phyloP scores from a whole-genome alignment of 768 basidiomycete genomes.

The Lanmaoa rubissima region DNA sequence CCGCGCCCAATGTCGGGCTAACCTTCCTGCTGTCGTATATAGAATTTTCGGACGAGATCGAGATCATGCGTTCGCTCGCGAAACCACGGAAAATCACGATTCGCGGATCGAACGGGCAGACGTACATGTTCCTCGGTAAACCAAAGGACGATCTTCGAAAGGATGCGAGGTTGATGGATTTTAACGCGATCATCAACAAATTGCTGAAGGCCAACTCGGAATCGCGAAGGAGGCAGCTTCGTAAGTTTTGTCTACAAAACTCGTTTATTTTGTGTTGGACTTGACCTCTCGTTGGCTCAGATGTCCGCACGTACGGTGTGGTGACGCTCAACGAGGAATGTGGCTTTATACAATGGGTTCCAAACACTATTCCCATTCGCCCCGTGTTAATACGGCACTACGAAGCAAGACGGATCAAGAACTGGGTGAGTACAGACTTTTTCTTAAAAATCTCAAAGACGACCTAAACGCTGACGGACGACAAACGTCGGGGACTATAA shows the following conservation, averaged over 20 bases:
- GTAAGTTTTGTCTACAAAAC: conserved; percentile 45
- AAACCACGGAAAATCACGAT: conserved; percentile 91
- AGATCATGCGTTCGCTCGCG: conserved; percentile 88
- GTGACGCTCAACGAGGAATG: conserved; percentile 96
- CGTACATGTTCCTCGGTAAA: conserved; percentile 92
- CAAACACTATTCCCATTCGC: conserved; percentile 83
- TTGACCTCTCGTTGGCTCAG: conserved; percentile 28
- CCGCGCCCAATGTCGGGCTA: too few species aligned
- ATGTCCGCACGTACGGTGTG: conserved; percentile 98
- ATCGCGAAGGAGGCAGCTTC: conserved; percentile 83
- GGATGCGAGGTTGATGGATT: conserved; percentile 97
- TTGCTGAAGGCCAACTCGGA: conserved; percentile 92
- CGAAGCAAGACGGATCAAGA: conserved; percentile 43
- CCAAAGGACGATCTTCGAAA: conserved; percentile 97
- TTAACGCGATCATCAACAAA: conserved; percentile 97
- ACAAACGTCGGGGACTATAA: neutral
- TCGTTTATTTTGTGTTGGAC: too few species aligned
- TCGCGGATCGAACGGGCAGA: conserved; percentile 74
- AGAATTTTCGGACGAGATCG: conserved; percentile 84
- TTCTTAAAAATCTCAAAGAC: too few species aligned
- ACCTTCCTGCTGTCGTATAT: neutral
- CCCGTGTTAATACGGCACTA: conserved; percentile 72
- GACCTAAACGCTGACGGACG: neutral
- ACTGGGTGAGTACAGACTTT: conserved; percentile 43
- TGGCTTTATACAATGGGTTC: conserved; percentile 98